These are phyloP conservation scores for Lipomyces anomalus DNA, from an alignment of 805 yeast species.

Conservation along the genomic window DNA sequence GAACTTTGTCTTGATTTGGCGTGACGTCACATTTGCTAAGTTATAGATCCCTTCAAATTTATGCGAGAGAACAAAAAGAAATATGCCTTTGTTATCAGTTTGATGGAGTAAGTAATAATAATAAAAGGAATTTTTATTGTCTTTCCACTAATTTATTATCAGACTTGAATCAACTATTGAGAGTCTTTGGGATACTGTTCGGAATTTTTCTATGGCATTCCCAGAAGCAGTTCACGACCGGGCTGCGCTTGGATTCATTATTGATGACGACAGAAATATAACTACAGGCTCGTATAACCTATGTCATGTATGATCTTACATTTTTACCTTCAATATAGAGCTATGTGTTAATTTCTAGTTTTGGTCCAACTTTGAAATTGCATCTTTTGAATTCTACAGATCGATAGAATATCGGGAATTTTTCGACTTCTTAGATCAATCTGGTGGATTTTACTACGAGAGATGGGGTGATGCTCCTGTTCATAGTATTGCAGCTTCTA, in stretches of 20 bases:
- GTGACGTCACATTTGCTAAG: constrained; percentile 60
- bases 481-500: constrained; percentile 63
- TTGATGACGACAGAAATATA: constrained; percentile 50
- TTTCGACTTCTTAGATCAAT: constrained; percentile 51
- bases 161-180: constrained; percentile 44
- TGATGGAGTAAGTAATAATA: constrained; percentile 53
- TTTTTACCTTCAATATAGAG: neutral
- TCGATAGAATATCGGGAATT: constrained; percentile 46
- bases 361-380: constrained; percentile 74
- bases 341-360: constrained; percentile 32
- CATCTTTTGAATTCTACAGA: constrained; percentile 52
- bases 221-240: constrained; percentile 56
- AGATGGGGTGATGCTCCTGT: constrained; percentile 81
- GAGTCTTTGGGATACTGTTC: constrained; percentile 55
- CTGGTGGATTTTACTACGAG: constrained; percentile 67
- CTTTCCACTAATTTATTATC: neutral
- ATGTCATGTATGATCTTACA: constrained; percentile 63
- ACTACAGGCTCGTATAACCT: constrained; percentile 48
- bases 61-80: constrained; percentile 51
- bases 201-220: constrained; percentile 40
- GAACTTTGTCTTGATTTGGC: constrained; percentile 56
- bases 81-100: constrained; percentile 63
- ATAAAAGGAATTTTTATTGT: no score
- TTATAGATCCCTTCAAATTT: constrained; percentile 42
- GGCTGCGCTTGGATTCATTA: constrained; percentile 52